Evolutionary conservation across 129 eudicot species (phyloP).

Genomic region (Scalesia atractyloides): DNA sequence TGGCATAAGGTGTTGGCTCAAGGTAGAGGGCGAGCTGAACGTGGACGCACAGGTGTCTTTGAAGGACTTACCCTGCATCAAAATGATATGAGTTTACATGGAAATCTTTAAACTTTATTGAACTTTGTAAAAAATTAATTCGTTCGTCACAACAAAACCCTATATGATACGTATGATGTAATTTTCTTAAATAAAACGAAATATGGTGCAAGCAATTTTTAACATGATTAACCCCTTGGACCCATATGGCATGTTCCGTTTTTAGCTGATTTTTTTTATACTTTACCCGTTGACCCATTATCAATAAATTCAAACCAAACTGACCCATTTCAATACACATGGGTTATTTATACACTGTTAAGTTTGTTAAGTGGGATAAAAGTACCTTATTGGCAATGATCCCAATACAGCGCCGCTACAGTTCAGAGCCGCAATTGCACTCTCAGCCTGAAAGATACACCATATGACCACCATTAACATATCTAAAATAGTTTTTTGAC

Average conservation of each 20-base stretch:
- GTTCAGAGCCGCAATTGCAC: conserved; percentile 89
- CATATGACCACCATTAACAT: neutral
- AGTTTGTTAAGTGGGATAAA: neutral
- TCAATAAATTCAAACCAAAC: neutral
- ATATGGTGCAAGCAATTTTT: neutral
- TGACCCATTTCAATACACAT: neutral
- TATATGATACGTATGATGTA: neutral
- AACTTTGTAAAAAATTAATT: neutral
- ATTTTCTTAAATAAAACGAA: neutral
- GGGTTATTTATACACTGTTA: neutral
- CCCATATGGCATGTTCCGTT: neutral
- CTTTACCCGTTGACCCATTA: conserved; percentile 1
- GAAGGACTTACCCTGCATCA: conserved; percentile 89
- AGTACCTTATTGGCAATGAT: conserved; percentile 72
- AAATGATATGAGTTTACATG: neutral
- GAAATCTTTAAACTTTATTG: neutral
- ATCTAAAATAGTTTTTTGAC: neutral
- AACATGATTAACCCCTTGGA: neutral
- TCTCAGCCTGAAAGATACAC: conserved; percentile 68
- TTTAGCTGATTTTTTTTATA: neutral
- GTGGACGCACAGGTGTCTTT: conserved; percentile 92
- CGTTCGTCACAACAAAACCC: neutral
- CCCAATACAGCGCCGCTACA: conserved; percentile 83
- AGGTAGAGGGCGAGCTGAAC: conserved; percentile 57
- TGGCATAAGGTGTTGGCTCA: conserved; percentile 40